Percentiles rank a stretch among this genome's conserved stretches.
These are phyloP conservation scores for Pinus tabuliformis DNA, from an alignment of 75 land plant species.

Conservation along the genomic window DNA sequence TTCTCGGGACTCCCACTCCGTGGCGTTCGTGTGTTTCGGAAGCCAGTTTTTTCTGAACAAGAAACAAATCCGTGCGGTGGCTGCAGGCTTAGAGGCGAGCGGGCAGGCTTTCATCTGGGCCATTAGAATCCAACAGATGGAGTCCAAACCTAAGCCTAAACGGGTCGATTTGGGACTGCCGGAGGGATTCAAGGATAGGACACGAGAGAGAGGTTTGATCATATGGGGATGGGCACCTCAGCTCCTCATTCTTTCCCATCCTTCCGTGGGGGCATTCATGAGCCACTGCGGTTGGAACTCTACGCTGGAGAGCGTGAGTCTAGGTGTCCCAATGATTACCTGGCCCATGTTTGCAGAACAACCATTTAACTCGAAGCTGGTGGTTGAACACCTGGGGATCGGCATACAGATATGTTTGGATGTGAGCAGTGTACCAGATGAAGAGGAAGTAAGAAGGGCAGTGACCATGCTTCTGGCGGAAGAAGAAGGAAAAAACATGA, in stretches of 20 bases:
- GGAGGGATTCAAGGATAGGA: slow-evolving; percentile 4
- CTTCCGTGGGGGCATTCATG: not conserved
- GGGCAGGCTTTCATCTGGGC: slow-evolving; percentile 21
- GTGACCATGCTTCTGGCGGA: not conserved
- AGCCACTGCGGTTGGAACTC: slow-evolving; percentile 14
- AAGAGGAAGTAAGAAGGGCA: not conserved
- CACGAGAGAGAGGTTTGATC: slow-evolving; percentile 3
- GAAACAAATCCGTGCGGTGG: slow-evolving; percentile 12
- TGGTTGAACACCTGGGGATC: not conserved
- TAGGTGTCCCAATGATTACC: slow-evolving; percentile 10
- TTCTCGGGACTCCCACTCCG: no score
- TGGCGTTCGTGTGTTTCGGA: not conserved
- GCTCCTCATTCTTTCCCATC: slow-evolving; percentile 6
- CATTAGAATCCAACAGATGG: not conserved
- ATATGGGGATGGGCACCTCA: slow-evolving; percentile 19
- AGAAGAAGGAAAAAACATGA: slow-evolving; percentile 6
- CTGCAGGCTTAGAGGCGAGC: slow-evolving; percentile 13
- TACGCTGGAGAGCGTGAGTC: slow-evolving; percentile 11
- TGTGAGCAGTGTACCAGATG: not conserved
- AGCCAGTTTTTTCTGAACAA: slow-evolving; percentile 1
- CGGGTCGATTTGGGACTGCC: not conserved
- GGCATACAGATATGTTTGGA: not conserved
- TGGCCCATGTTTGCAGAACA: slow-evolving; percentile 17
- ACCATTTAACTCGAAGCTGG: not conserved
- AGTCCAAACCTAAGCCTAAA: no score